Percentiles rank a stretch among this genome's conserved stretches.
These are phyloP conservation scores for Exsudoporus frostii DNA, from an alignment of 768 basidiomycete genomes.

Conservation along the genomic window DNA sequence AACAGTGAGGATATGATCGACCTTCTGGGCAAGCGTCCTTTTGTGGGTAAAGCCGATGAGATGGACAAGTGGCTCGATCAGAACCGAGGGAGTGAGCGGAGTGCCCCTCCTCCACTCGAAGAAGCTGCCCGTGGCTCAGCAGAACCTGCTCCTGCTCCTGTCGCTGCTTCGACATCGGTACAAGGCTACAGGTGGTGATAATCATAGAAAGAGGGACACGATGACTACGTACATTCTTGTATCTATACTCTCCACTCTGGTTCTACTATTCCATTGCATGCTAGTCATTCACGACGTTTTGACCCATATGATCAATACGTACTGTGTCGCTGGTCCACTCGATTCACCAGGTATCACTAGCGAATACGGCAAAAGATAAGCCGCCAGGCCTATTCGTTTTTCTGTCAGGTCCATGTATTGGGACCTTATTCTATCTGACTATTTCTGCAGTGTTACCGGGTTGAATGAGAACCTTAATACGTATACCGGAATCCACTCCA, in stretches of 20 bases:
- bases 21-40: slow-evolving; percentile 80
- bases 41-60: slow-evolving; percentile 74
- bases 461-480: slow-evolving; percentile 27
- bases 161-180: slow-evolving; percentile 42
- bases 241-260: slow-evolving; percentile 39
- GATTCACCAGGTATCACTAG: neutral
- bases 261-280: slow-evolving; percentile 42
- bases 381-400: neutral
- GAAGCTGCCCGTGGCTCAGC: slow-evolving; percentile 36
- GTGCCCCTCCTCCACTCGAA: slow-evolving; percentile 66
- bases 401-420: neutral
- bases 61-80: slow-evolving; percentile 98
- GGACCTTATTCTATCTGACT: neutral
- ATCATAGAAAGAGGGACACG: slow-evolving; percentile 1
- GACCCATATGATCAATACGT: neutral
- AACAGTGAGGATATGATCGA: slow-evolving; percentile 83
- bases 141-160: slow-evolving; percentile 47
- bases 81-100: slow-evolving; percentile 55
- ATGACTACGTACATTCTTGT: slow-evolving; percentile 7
- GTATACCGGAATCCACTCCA: slow-evolving; percentile 80
- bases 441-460: neutral
- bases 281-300: slow-evolving; percentile 28
- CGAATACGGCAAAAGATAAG: too few relatives aligned
- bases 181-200: slow-evolving; percentile 25
- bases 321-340: neutral